Percentiles rank a stretch among this genome's conserved stretches.
phyloP scores from a whole-genome alignment of 148 eudicot genomes.

The Vaccinium corymbosum region DNA sequence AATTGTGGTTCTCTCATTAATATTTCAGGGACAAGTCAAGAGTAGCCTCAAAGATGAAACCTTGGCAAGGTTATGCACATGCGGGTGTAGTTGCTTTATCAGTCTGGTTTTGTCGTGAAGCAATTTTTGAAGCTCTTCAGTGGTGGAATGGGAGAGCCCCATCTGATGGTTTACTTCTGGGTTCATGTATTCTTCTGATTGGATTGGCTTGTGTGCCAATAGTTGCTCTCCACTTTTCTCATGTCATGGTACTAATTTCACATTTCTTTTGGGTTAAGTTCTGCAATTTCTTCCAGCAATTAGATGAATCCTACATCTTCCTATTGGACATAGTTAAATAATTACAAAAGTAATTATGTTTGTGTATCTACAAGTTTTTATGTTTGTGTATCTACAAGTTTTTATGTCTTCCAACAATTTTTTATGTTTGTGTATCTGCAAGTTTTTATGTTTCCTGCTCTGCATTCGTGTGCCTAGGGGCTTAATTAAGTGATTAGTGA shows the following conservation, averaged over 20 bases:
- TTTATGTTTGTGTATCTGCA: background rate
- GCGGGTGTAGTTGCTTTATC: constrained; percentile 78
- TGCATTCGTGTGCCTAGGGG: background rate
- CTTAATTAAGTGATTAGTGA: background rate
- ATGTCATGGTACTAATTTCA: constrained; percentile 66
- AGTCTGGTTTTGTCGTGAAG: constrained; percentile 96
- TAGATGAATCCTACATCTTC: background rate
- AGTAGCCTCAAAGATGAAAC: constrained; percentile 90
- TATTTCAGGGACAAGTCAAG: constrained; percentile 71
- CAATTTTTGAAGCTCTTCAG: constrained; percentile 95
- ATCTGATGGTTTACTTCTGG: constrained; percentile 88
- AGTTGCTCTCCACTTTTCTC: constrained; percentile 88
- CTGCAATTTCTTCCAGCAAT: background rate
- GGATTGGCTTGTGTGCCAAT: constrained; percentile 91
- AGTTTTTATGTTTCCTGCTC: background rate
- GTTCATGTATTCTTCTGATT: constrained; percentile 75
- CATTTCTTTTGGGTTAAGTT: constrained; percentile 9
- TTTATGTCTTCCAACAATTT: background rate
- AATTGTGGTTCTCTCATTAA: constrained; percentile 15
- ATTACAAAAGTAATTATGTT: background rate
- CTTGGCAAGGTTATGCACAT: constrained; percentile 90
- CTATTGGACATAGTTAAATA: background rate
- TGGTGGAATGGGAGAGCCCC: constrained; percentile 98
- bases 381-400: constrained; percentile 5
- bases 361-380: background rate